A percentile compares a stretch with the other conserved stretches of the same genome.
These are phyloP conservation scores for Dichotomopilus funicola DNA, from an alignment of 2,329 filamentous ascomycete species.

Conservation along the genomic window DNA sequence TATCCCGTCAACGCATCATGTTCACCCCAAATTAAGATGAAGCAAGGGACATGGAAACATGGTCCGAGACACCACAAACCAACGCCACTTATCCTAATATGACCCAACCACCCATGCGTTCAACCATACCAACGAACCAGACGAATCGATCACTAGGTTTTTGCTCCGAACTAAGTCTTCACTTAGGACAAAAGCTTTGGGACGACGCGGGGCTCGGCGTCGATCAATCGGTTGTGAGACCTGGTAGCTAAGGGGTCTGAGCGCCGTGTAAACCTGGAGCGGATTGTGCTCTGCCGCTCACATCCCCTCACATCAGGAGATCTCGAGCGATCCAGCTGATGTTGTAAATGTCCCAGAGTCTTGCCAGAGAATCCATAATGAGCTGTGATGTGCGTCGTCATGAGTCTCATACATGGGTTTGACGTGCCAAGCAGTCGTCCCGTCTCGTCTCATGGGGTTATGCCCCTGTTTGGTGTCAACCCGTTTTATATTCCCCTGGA, in stretches of 20 bases:
- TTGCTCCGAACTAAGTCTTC: no score
- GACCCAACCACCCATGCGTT: no score
- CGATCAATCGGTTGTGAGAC: slow-evolving; percentile 12
- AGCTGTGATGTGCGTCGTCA: no score
- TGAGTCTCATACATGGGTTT: no score
- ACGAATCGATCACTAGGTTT: no score
- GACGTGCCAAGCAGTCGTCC: background rate
- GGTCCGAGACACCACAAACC: background rate
- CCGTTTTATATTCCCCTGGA: background rate
- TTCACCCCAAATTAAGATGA: background rate
- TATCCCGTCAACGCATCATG: background rate
- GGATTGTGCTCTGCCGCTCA: slow-evolving; percentile 1
- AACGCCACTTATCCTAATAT: no score
- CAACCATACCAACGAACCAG: background rate
- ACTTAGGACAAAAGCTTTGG: background rate
- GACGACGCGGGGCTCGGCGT: background rate
- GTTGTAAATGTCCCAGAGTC: no score
- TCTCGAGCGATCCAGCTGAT: background rate
- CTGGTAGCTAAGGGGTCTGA: background rate
- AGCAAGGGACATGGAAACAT: slow-evolving; percentile 2
- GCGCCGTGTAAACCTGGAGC: background rate
- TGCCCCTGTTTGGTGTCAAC: background rate
- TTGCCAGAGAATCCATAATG: no score
- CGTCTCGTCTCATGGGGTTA: background rate
- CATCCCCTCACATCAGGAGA: background rate